Evolutionary conservation across 1,284 basidiomycete species (phyloP).

Genomic region (Athelia sp.): DNA sequence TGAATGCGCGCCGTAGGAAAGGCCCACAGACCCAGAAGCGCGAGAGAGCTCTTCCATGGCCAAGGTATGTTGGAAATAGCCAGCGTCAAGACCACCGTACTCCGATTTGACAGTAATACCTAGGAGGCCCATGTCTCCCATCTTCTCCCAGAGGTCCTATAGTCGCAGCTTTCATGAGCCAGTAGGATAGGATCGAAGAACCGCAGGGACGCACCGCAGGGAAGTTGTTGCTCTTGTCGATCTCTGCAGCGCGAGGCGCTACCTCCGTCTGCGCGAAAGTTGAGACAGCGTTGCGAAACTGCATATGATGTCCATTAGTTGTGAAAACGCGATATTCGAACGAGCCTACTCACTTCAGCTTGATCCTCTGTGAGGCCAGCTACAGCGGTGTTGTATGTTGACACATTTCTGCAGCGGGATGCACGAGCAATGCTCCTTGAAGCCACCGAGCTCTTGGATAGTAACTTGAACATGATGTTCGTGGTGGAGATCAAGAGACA

Average conservation of each 20-base stretch:
- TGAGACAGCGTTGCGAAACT: constrained; percentile 79
- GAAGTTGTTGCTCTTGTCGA: constrained; percentile 79
- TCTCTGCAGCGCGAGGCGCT: constrained; percentile 77
- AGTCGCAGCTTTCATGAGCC: not conserved
- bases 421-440: too few relatives aligned
- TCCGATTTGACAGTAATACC: constrained; percentile 81
- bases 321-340: not conserved
- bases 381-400: constrained; percentile 65
- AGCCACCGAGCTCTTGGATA: too few relatives aligned
- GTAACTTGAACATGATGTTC: too few relatives aligned
- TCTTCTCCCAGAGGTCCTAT: constrained; percentile 85
- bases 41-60: constrained; percentile 92
- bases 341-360: constrained; percentile 54
- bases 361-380: constrained; percentile 85
- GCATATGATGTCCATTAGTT: constrained; percentile 3
- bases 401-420: constrained; percentile 12
- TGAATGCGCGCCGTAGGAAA: constrained; percentile 93
- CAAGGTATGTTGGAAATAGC: constrained; percentile 85
- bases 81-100: constrained; percentile 75
- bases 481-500: too few relatives aligned
- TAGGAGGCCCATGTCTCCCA: constrained; percentile 82
- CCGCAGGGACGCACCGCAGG: constrained; percentile 50
- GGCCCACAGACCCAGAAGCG: constrained; percentile 85
- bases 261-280: constrained; percentile 80
- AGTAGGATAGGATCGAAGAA: constrained; percentile 5